Conservation (phyloP, 768 basidiomycete genomes). For the Cystoderma amianthinum region DNA sequence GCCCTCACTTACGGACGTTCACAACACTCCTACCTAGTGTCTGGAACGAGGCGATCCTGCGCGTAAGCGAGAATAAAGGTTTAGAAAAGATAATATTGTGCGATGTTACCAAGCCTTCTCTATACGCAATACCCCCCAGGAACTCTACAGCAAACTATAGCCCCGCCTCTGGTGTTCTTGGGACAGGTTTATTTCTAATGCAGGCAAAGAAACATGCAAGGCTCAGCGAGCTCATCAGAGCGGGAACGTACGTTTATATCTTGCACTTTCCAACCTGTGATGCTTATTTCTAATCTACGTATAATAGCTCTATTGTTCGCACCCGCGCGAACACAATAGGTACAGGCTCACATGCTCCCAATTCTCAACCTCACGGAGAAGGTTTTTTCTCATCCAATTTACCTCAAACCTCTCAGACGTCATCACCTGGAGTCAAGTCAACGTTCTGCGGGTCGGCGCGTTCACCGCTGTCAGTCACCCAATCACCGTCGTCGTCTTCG, state of each 20-base stretch:
- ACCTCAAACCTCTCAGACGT: no score
- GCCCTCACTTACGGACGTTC: constrained; percentile 37
- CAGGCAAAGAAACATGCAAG: constrained; percentile 46
- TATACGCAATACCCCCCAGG: constrained; percentile 4
- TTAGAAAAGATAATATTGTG: constrained; percentile 38
- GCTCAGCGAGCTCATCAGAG: constrained; percentile 45
- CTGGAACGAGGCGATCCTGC: constrained; percentile 50
- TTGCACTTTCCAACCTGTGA: constrained; percentile 3
- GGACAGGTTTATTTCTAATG: constrained; percentile 50
- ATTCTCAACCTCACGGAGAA: no score
- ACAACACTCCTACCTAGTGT: constrained; percentile 48
- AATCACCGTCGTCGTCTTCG: no score
- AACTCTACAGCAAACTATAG: constrained; percentile 8
- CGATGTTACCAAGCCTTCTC: constrained; percentile 13
- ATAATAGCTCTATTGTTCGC: constrained; percentile 26
- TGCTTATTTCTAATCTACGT: constrained; percentile 2
- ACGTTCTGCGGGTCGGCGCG: no score
- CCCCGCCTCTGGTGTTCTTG: constrained; percentile 23
- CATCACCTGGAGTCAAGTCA: no score
- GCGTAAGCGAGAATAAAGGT: constrained; percentile 38
- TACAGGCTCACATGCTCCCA: constrained; percentile 1
- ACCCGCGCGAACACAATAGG: constrained; percentile 26
- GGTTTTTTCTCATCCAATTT: no score
- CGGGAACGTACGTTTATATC: constrained; percentile 37
- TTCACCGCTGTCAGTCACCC: no score